A percentile compares a stretch with the other conserved stretches of the same genome.
Conservation (phyloP, 1,139 yeast species). For the Suhomyces bribrorum region DNA sequence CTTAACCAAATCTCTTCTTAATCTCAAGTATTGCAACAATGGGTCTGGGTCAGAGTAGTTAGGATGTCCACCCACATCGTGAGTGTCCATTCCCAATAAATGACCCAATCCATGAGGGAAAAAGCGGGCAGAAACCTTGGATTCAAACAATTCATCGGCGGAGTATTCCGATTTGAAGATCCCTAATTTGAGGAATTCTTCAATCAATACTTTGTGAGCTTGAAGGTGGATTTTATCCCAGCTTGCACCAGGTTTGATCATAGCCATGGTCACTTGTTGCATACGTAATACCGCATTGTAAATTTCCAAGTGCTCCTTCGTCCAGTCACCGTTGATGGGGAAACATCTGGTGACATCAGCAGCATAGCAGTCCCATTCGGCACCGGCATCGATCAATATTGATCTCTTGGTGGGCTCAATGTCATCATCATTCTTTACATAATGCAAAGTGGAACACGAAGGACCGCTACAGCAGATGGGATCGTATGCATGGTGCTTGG, state of each 20-base stretch:
- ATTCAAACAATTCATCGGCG: slow-evolving; percentile 64
- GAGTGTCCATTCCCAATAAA: slow-evolving; percentile 90
- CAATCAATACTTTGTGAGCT: slow-evolving; percentile 77
- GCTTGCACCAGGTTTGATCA: slow-evolving; percentile 74
- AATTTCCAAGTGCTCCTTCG: slow-evolving; percentile 79
- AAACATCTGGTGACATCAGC: slow-evolving; percentile 94
- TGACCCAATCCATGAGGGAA: slow-evolving; percentile 97
- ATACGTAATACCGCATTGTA: slow-evolving; percentile 80
- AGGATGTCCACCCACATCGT: slow-evolving; percentile 89
- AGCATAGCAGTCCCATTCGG: slow-evolving; percentile 93
- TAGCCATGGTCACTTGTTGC: slow-evolving; percentile 70
- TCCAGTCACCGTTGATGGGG: slow-evolving; percentile 90
- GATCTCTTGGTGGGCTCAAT: slow-evolving; percentile 54
- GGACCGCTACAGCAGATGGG: slow-evolving; percentile 97
- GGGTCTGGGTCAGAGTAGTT: slow-evolving; percentile 83
- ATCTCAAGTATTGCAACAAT: slow-evolving; percentile 70
- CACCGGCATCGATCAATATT: slow-evolving; percentile 92
- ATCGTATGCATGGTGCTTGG: slow-evolving; percentile 84
- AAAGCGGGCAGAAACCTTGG: slow-evolving; percentile 74
- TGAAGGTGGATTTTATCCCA: slow-evolving; percentile 87
- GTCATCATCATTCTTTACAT: slow-evolving; percentile 77
- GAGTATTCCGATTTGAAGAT: slow-evolving; percentile 65
- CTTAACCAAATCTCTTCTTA: slow-evolving; percentile 68
- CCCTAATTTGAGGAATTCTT: slow-evolving; percentile 71
- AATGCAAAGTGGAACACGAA: slow-evolving; percentile 87